phyloP scores from a whole-genome alignment of 495 filamentous ascomycete species.

The Penicillium coffeae region DNA sequence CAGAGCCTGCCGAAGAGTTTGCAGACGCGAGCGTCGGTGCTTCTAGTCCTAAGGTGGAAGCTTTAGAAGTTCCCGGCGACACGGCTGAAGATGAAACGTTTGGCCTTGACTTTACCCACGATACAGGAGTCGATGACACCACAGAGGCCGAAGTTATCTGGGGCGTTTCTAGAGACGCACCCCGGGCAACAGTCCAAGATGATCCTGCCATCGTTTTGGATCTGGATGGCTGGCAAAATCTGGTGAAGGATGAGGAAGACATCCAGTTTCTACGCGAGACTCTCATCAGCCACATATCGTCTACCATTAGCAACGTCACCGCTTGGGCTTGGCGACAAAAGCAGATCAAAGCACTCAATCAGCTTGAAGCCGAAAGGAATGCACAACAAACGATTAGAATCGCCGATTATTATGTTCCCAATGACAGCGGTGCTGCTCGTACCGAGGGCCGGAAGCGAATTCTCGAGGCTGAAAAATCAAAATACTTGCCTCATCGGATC shows the following conservation, averaged over 20 bases:
- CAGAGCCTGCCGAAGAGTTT: constrained; percentile 9
- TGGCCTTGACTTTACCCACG: constrained; percentile 14
- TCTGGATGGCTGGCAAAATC: constrained; percentile 72
- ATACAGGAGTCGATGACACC: constrained; percentile 20
- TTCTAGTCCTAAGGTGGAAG: not conserved
- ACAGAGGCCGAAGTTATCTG: constrained; percentile 51
- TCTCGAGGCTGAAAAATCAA: constrained; percentile 92
- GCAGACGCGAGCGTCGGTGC: constrained; percentile 2
- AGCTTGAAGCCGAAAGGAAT: constrained; percentile 46
- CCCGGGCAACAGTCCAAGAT: constrained; percentile 64
- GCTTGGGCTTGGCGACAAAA: constrained; percentile 90
- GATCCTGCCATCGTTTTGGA: constrained; percentile 63
- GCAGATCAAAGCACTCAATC: constrained; percentile 81
- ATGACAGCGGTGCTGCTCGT: constrained; percentile 75
- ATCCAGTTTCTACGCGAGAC: constrained; percentile 53
- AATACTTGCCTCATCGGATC: constrained; percentile 96
- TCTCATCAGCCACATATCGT: constrained; percentile 42
- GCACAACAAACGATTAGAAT: constrained; percentile 57
- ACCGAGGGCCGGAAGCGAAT: constrained; percentile 95
- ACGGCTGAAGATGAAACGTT: constrained; percentile 22
- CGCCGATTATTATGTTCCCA: constrained; percentile 87
- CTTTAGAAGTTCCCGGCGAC: constrained; percentile 1
- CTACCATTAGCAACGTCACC: constrained; percentile 59
- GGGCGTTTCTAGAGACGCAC: constrained; percentile 57
- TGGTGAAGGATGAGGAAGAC: constrained; percentile 79